phyloP scores from a whole-genome alignment of 257 asterid genomes.

The Cruciata laevipes region DNA sequence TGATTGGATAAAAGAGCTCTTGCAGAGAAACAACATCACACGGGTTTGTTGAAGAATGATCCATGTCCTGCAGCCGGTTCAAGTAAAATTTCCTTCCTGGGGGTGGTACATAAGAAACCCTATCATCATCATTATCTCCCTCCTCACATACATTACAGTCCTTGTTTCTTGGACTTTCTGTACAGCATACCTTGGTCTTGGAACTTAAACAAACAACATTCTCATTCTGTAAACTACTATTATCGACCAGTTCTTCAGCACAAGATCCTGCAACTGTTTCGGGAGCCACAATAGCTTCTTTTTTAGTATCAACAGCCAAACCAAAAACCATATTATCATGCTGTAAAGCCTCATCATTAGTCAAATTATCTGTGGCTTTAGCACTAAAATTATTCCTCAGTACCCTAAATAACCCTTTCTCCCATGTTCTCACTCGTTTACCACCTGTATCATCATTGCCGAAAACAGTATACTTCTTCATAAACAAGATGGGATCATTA shows the following conservation, averaged over 20 bases:
- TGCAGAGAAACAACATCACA: slow-evolving; percentile 56
- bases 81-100: slow-evolving; percentile 73
- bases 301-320: slow-evolving; percentile 14
- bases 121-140: slow-evolving; percentile 19
- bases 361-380: background rate
- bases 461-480: slow-evolving; percentile 31
- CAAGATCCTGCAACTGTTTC: slow-evolving; percentile 18
- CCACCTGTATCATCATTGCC: slow-evolving; percentile 17
- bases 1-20: slow-evolving; percentile 70
- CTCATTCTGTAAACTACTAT: slow-evolving; percentile 18
- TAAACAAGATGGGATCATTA: slow-evolving; percentile 54
- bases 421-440: slow-evolving; percentile 17
- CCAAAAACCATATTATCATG: slow-evolving; percentile 24
- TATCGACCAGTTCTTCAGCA: slow-evolving; percentile 19
- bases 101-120: slow-evolving; percentile 32
- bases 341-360: slow-evolving; percentile 37
- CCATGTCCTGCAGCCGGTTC: slow-evolving; percentile 52
- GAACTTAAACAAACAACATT: slow-evolving; percentile 17
- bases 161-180: slow-evolving; percentile 15
- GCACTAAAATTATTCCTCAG: slow-evolving; percentile 19
- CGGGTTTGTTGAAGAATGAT: slow-evolving; percentile 28
- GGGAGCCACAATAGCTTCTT: slow-evolving; percentile 25
- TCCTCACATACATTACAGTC: slow-evolving; percentile 24
- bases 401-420: slow-evolving; percentile 17
- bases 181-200: slow-evolving; percentile 16